phyloP scores from a whole-genome alignment of 345 rosid species.

The Raphanus raphanistrum region DNA sequence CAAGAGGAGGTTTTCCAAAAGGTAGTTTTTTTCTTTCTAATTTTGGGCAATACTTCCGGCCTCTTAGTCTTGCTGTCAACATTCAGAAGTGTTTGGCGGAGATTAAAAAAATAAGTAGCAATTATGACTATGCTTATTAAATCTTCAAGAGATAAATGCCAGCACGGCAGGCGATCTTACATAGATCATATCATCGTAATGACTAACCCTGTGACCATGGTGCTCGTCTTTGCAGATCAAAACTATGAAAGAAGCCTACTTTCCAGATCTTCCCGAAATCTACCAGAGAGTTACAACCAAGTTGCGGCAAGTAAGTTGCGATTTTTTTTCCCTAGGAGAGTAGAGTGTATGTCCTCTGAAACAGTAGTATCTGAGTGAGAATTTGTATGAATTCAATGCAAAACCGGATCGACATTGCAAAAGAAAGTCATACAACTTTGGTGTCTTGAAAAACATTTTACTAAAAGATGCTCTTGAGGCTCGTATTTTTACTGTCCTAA shows the following conservation, averaged over 20 bases:
- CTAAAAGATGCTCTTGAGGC: conserved; percentile 8
- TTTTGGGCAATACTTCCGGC: neutral
- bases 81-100: neutral
- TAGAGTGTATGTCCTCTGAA: neutral
- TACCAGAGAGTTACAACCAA: conserved; percentile 60
- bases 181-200: neutral
- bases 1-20: conserved; percentile 87
- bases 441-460: conserved; percentile 7
- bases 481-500: conserved; percentile 1
- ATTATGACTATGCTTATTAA: conserved; percentile 9
- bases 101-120: neutral
- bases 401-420: neutral
- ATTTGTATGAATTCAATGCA: neutral
- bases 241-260: conserved; percentile 65
- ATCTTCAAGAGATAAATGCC: conserved; percentile 18
- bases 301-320: conserved; percentile 58
- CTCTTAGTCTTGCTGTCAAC: neutral
- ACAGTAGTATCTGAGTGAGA: neutral
- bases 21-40: conserved; percentile 44
- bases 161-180: neutral
- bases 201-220: conserved; percentile 2
- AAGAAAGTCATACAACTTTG: neutral
- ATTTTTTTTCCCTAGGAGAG: neutral
- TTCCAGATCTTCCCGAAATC: conserved; percentile 63
- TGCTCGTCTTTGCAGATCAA: conserved; percentile 54